Percentiles rank a stretch among this genome's conserved stretches.
Conservation (phyloP, 2,329 filamentous ascomycete genomes). For the Colletotrichum zoysiae region DNA sequence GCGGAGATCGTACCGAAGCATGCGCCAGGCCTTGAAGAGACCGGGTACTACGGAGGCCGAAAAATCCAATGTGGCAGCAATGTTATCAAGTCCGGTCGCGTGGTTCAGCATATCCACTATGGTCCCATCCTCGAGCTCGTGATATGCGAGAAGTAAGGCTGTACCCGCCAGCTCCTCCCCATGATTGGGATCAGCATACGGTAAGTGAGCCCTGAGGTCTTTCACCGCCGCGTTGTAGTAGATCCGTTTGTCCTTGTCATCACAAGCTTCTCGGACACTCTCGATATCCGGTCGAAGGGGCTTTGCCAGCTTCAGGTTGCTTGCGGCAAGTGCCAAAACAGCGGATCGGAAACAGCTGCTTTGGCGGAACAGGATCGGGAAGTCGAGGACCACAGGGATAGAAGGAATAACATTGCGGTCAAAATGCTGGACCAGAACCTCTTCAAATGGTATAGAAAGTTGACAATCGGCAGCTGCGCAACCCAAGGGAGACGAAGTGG, state of each 20-base stretch:
- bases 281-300: constrained; percentile 11
- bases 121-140: constrained; percentile 31
- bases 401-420: constrained; percentile 22
- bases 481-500: constrained; percentile 9
- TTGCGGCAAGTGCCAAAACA: constrained; percentile 28
- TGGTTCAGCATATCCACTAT: constrained; percentile 23
- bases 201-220: constrained; percentile 14
- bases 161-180: constrained; percentile 32
- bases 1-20: constrained; percentile 28
- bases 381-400: constrained; percentile 23
- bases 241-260: constrained; percentile 16
- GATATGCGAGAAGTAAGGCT: constrained; percentile 28
- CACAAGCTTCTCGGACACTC: not conserved
- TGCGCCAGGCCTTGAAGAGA: constrained; percentile 36
- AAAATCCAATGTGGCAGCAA: constrained; percentile 31
- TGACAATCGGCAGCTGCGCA: constrained; percentile 8
- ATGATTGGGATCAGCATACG: not conserved
- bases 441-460: constrained; percentile 21
- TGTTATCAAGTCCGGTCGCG: constrained; percentile 24
- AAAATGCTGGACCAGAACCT: constrained; percentile 28
- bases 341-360: constrained; percentile 30
- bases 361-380: constrained; percentile 20
- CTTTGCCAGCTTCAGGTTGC: constrained; percentile 15
- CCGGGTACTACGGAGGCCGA: constrained; percentile 6
- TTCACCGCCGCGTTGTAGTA: constrained; percentile 33